These are phyloP conservation scores for Cryphonectria radicalis DNA, from an alignment of 2,329 filamentous ascomycete genomes.

Conservation along the genomic window DNA sequence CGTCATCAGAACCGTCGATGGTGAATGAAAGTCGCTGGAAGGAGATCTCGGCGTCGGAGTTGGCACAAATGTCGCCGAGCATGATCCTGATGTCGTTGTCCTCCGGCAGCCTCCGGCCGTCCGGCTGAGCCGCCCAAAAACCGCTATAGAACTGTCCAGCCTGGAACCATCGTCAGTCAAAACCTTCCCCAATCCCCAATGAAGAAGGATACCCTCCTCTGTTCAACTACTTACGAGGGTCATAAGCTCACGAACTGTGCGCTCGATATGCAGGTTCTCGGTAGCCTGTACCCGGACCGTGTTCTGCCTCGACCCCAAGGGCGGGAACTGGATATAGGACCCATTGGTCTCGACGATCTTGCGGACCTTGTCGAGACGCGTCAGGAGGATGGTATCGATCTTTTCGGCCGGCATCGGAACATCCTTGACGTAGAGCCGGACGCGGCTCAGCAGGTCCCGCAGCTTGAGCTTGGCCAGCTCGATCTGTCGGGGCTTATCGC, in stretches of 20 bases:
- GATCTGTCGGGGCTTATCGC: constrained; percentile 83
- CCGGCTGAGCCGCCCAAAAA: constrained; percentile 87
- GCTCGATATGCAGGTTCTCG: constrained; percentile 91
- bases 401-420: constrained; percentile 88
- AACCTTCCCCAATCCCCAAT: neutral
- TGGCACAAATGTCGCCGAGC: constrained; percentile 93
- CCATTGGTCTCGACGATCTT: constrained; percentile 98
- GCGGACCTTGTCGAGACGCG: constrained; percentile 91
- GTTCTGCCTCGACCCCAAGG: constrained; percentile 81
- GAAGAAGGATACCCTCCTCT: constrained; percentile 25
- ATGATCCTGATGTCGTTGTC: constrained; percentile 83
- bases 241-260: constrained; percentile 96
- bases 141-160: constrained; percentile 98
- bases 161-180: constrained; percentile 49
- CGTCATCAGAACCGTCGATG: constrained; percentile 93
- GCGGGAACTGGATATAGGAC: constrained; percentile 90
- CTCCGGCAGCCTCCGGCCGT: constrained; percentile 64
- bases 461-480: constrained; percentile 88
- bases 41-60: constrained; percentile 90
- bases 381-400: constrained; percentile 90
- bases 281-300: constrained; percentile 89
- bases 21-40: constrained; percentile 95
- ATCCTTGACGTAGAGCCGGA: constrained; percentile 89
- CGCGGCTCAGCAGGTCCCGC: constrained; percentile 79
- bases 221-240: constrained; percentile 69